Percentiles rank a stretch among this genome's conserved stretches.
phyloP scores from a whole-genome alignment of 805 yeast genomes.

The Metahyphopichia silvanorum region DNA sequence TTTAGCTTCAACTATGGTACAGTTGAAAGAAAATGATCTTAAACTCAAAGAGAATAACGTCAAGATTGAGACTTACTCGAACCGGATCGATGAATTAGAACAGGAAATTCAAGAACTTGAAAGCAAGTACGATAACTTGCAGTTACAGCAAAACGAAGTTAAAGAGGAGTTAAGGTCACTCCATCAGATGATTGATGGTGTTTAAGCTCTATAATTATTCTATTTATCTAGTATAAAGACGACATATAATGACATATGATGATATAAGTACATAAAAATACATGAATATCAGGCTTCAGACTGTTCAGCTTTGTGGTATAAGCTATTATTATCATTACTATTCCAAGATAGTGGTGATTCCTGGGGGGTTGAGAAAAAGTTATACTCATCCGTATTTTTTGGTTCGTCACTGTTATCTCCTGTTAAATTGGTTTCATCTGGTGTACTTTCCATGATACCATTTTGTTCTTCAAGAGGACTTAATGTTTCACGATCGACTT shows the following conservation, averaged over 20 bases:
- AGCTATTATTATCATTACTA: neutral
- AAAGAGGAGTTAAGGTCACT: constrained; percentile 10
- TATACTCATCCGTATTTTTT: neutral
- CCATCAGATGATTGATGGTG: constrained; percentile 8
- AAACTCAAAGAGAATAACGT: constrained; percentile 5
- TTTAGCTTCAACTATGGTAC: constrained; percentile 5
- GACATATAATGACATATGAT: too few species aligned
- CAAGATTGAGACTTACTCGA: constrained; percentile 3
- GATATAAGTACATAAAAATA: too few species aligned
- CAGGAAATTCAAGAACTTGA: constrained; percentile 10
- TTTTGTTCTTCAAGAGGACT: constrained; percentile 15
- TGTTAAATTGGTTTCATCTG: constrained; percentile 1
- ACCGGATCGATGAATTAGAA: constrained; percentile 3
- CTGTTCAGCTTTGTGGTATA: neutral
- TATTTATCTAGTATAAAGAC: too few species aligned
- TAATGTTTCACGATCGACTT: constrained; percentile 16
- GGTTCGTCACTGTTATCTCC: neutral
- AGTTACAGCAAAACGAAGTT: constrained; percentile 3
- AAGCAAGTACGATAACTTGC: constrained; percentile 6
- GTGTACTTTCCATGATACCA: constrained; percentile 2
- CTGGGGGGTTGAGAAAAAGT: constrained; percentile 4
- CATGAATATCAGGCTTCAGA: neutral
- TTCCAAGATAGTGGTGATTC: too few species aligned
- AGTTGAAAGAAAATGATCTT: constrained; percentile 1
- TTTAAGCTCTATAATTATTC: too few species aligned